Conservation (phyloP, 805 yeast genomes). For the Grigorovia transvaalensis region DNA sequence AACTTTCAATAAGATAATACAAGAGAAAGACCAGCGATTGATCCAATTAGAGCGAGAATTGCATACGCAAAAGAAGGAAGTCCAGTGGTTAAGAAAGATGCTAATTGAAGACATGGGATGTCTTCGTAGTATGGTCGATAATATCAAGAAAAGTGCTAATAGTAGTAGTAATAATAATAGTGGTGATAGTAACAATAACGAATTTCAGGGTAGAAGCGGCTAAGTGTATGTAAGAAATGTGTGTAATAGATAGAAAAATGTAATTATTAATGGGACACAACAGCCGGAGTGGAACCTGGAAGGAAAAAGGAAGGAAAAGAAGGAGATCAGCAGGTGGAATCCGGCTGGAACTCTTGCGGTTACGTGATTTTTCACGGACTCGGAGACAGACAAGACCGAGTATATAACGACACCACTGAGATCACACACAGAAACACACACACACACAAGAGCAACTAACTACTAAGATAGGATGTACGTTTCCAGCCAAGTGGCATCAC, state of each 20-base stretch:
- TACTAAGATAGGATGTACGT: conserved; percentile 8
- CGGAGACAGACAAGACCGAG: no score
- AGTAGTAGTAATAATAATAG: no score
- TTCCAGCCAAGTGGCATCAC: conserved; percentile 51
- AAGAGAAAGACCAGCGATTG: conserved; percentile 26
- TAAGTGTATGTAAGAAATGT: no score
- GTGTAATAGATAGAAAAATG: no score
- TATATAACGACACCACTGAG: no score
- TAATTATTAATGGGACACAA: no score
- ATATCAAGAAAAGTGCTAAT: conserved; percentile 3
- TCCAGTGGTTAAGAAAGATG: conserved; percentile 29
- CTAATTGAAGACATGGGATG: conserved; percentile 29
- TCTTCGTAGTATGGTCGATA: conserved; percentile 23
- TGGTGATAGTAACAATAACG: no score
- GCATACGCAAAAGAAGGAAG: conserved; percentile 26
- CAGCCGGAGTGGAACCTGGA: no score
- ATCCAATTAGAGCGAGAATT: conserved; percentile 23
- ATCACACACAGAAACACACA: background rate
- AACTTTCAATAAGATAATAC: conserved; percentile 19
- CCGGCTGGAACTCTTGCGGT: no score
- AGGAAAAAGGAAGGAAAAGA: no score
- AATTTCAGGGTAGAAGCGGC: background rate
- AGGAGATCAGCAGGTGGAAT: no score
- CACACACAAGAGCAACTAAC: background rate
- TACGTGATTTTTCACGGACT: no score